phyloP scores from a whole-genome alignment of 1,284 basidiomycete genomes.

The Boletus sp. region DNA sequence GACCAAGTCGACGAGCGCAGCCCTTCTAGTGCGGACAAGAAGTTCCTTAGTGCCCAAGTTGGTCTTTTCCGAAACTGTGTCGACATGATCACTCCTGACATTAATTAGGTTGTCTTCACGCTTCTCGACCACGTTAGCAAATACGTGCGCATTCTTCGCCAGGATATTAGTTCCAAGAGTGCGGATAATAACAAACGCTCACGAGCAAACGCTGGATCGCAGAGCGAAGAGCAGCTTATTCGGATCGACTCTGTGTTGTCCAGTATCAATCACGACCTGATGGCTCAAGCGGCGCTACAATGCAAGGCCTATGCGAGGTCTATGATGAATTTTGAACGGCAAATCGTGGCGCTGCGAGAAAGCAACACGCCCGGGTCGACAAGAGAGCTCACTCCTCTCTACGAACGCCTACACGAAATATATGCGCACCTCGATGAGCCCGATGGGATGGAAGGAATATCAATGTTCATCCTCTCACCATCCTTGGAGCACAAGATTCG shows the following conservation, averaged over 20 bases:
- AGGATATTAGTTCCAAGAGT: constrained; percentile 57
- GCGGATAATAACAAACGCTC: constrained; percentile 51
- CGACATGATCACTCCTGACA: not conserved
- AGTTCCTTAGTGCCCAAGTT: constrained; percentile 88
- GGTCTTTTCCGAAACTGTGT: not conserved
- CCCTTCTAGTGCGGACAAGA: constrained; percentile 71
- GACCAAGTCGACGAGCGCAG: constrained; percentile 80
- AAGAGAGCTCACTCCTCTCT: constrained; percentile 74
- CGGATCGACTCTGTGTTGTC: constrained; percentile 81
- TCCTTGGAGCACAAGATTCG: constrained; percentile 97
- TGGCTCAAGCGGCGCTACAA: constrained; percentile 92
- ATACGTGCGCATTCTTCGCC: constrained; percentile 78
- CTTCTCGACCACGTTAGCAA: constrained; percentile 95
- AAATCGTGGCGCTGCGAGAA: constrained; percentile 61
- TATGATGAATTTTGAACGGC: constrained; percentile 93
- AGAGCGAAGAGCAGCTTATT: constrained; percentile 61
- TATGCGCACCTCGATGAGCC: constrained; percentile 97
- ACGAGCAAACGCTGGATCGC: constrained; percentile 42
- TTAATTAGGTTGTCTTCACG: constrained; percentile 82
- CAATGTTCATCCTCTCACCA: constrained; percentile 86
- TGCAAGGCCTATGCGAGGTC: constrained; percentile 95
- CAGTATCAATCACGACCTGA: constrained; percentile 85
- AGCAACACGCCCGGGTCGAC: constrained; percentile 43
- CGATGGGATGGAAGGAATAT: constrained; percentile 99
- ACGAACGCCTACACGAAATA: constrained; percentile 93